A percentile compares a stretch with the other conserved stretches of the same genome.
These are phyloP conservation scores for Penicillium samsonianum DNA, from an alignment of 495 filamentous ascomycete species.

Conservation along the genomic window DNA sequence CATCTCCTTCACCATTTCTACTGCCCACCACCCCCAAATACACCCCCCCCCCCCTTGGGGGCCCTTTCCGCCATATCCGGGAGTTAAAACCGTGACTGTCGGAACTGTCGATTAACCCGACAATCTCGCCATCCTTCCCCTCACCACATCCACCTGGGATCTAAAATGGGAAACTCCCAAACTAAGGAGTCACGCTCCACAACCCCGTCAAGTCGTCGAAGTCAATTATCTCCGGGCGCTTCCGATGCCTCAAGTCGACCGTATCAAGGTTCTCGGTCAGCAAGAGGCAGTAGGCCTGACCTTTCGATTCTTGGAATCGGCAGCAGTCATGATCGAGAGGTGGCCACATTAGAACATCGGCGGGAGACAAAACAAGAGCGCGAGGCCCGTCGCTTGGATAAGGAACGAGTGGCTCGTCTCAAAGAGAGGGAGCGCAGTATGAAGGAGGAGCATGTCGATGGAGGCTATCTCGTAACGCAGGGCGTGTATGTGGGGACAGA, in stretches of 20 bases:
- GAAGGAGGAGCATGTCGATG: conserved; percentile 90
- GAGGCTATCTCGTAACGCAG: conserved; percentile 91
- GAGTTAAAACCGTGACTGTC: conserved; percentile 19
- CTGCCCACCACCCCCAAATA: background rate
- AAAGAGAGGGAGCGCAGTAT: conserved; percentile 92
- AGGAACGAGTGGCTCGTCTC: conserved; percentile 68
- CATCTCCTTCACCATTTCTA: conserved; percentile 10
- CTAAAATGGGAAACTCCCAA: conserved; percentile 59
- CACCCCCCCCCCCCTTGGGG: conserved; percentile 23
- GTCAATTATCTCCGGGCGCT: conserved; percentile 40
- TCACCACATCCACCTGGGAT: conserved; percentile 10
- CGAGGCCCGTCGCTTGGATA: conserved; percentile 81
- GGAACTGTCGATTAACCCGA: background rate
- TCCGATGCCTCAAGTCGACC: conserved; percentile 38
- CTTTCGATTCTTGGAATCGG: conserved; percentile 57
- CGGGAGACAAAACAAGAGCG: conserved; percentile 89
- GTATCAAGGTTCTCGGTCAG: conserved; percentile 46
- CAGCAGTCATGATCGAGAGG: conserved; percentile 45
- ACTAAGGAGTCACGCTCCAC: conserved; percentile 58
- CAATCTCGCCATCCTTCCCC: conserved; percentile 1
- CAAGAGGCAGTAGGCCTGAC: conserved; percentile 56
- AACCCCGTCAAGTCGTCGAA: conserved; percentile 33
- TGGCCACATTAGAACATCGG: conserved; percentile 52
- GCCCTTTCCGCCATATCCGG: conserved; percentile 12
- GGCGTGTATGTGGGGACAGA: conserved; percentile 90